phyloP scores from a whole-genome alignment of 176 grass and related monocot species.

The Lolium multiflorum region DNA sequence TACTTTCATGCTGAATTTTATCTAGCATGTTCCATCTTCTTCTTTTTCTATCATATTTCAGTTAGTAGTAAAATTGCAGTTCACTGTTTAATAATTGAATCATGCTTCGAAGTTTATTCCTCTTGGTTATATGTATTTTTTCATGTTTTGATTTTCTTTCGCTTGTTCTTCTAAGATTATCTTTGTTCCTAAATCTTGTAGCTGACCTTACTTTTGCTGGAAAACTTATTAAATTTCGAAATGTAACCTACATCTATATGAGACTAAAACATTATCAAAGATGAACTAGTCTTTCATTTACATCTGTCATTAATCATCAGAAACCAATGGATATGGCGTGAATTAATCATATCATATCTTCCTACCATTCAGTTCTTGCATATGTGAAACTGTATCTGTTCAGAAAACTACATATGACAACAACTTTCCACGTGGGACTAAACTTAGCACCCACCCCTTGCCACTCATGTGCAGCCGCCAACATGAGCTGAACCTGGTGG shows the following conservation, averaged over 20 bases:
- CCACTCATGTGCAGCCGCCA: no score
- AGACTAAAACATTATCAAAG: not conserved
- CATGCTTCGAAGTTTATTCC: not conserved
- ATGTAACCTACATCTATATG: not conserved
- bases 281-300: constrained; percentile 1
- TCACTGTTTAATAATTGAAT: not conserved
- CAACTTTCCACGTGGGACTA: not conserved
- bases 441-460: no score
- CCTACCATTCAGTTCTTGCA: not conserved
- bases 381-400: not conserved
- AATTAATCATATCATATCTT: not conserved
- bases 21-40: no score
- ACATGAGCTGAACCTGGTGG: not conserved
- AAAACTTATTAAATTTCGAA: not conserved
- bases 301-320: not conserved
- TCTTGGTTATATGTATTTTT: not conserved
- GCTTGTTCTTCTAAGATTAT: no score
- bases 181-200: no score
- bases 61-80: not conserved
- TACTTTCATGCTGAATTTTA: no score
- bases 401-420: not conserved
- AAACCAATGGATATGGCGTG: not conserved
- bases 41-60: not conserved
- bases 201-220: not conserved
- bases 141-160: no score